Conservation (phyloP, 805 yeast species). For the Cyberlindnera xishuangbannaensis region DNA sequence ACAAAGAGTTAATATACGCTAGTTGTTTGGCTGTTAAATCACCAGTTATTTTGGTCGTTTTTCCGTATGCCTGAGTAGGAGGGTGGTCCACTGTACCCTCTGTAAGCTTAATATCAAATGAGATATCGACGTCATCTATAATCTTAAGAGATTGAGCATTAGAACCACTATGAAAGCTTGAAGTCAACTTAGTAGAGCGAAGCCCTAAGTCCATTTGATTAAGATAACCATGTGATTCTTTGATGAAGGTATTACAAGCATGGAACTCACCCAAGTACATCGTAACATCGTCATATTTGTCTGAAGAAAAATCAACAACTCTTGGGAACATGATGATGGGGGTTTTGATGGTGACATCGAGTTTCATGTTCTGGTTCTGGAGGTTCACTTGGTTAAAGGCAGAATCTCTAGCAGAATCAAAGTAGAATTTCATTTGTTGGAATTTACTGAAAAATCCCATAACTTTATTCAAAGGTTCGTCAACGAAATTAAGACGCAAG, state of each 20-base stretch:
- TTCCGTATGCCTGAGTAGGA: constrained; percentile 45
- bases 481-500: constrained; percentile 69
- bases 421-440: constrained; percentile 80
- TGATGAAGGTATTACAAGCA: constrained; percentile 54
- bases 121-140: constrained; percentile 57
- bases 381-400: constrained; percentile 78
- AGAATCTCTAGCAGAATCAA: constrained; percentile 82
- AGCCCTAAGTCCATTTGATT: constrained; percentile 67
- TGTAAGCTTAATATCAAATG: constrained; percentile 51
- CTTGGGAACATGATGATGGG: constrained; percentile 82
- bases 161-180: constrained; percentile 47
- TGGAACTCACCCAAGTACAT: constrained; percentile 80
- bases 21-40: constrained; percentile 71
- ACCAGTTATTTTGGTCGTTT: constrained; percentile 56
- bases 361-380: constrained; percentile 53
- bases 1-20: constrained; percentile 47
- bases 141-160: constrained; percentile 45
- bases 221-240: constrained; percentile 28
- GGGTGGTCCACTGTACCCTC: constrained; percentile 40
- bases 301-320: constrained; percentile 34
- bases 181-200: constrained; percentile 61
- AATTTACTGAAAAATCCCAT: constrained; percentile 65
- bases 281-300: constrained; percentile 54
- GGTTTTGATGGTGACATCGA: constrained; percentile 68
- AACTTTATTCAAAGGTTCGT: constrained; percentile 68